Conservation (phyloP, 1,284 basidiomycete species). For the Apiotrichum gamsii region DNA sequence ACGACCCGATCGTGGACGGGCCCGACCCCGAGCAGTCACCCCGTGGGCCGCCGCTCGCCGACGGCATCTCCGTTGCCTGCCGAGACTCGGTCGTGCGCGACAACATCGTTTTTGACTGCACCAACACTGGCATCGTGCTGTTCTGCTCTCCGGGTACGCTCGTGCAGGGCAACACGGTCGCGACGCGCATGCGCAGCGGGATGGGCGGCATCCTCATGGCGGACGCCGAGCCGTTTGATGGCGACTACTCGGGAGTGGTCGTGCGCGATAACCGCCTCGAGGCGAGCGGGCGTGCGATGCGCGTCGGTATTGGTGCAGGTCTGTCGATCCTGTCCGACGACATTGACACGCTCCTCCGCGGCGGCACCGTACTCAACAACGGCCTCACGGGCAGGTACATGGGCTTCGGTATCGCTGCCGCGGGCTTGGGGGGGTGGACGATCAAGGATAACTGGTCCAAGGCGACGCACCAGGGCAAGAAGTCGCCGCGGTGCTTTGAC, state of each 20-base stretch:
- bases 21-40: constrained; percentile 46
- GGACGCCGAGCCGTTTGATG: constrained; percentile 46
- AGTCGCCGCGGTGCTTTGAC: constrained; percentile 43
- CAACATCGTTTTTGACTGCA: constrained; percentile 46
- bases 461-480: constrained; percentile 39
- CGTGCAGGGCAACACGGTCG: constrained; percentile 45
- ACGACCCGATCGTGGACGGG: constrained; percentile 41
- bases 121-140: constrained; percentile 46
- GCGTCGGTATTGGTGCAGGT: constrained; percentile 50
- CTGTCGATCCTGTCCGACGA: constrained; percentile 47
- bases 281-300: constrained; percentile 41
- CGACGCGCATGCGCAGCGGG: constrained; percentile 29
- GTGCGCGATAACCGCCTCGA: constrained; percentile 47
- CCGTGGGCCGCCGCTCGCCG: constrained; percentile 44
- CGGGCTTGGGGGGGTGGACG: constrained; percentile 41
- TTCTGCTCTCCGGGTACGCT: constrained; percentile 49
- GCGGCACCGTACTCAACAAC: constrained; percentile 40
- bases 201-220: constrained; percentile 51
- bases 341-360: constrained; percentile 41
- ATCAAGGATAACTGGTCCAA: constrained; percentile 45
- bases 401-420: constrained; percentile 48
- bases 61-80: constrained; percentile 46
- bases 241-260: constrained; percentile 44
- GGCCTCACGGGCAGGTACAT: constrained; percentile 41
- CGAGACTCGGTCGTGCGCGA: constrained; percentile 38